Evolutionary conservation across 2,329 filamentous ascomycete species (phyloP).

Genomic region (Cordyceps javanica): DNA sequence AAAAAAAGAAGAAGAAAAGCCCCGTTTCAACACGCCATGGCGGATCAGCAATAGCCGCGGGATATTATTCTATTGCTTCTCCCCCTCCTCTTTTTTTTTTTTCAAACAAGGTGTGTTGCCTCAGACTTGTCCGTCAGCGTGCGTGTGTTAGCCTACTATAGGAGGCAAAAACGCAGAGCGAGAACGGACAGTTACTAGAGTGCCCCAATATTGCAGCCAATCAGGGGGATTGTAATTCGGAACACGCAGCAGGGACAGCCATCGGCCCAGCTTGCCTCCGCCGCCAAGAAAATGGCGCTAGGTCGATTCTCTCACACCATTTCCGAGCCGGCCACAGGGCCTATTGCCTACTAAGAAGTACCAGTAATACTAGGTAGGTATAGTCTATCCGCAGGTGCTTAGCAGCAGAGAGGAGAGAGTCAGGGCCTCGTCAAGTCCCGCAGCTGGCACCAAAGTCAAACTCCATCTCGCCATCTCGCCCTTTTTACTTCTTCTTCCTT

Average conservation of each 20-base stretch:
- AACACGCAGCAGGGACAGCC: background rate
- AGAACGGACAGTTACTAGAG: background rate
- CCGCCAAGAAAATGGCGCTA: background rate
- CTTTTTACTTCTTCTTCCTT: background rate
- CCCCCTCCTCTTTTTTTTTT: background rate
- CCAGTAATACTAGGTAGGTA: background rate
- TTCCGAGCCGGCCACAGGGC: no score
- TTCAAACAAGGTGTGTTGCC: no score
- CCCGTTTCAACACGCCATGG: background rate
- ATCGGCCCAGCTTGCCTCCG: constrained; percentile 3
- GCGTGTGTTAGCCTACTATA: no score
- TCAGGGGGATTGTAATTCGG: constrained; percentile 5
- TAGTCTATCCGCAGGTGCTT: no score
- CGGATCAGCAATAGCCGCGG: background rate
- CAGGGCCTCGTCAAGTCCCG: no score
- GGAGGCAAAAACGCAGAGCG: background rate
- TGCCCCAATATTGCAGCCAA: background rate
- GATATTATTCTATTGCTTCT: background rate
- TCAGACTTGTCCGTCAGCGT: background rate
- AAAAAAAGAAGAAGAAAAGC: background rate
- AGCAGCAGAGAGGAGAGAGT: no score
- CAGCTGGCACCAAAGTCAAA: background rate
- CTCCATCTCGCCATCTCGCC: background rate
- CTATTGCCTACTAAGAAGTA: no score
- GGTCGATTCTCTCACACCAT: background rate